Conservation (phyloP, 768 basidiomycete genomes). For the Amanita rimosa region DNA sequence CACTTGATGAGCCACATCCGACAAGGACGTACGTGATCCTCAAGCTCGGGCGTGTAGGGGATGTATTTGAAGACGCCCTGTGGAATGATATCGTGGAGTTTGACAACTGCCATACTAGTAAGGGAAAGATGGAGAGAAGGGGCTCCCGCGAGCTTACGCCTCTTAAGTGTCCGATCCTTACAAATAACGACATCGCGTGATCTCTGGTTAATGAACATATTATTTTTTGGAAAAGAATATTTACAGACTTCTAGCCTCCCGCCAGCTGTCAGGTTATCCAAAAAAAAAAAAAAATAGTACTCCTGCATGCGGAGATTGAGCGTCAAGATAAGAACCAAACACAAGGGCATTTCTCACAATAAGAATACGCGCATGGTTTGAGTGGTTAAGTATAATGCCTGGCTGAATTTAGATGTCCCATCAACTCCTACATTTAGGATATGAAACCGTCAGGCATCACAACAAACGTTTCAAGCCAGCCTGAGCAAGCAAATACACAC, state of each 20-base stretch:
- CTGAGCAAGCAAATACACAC: conserved; percentile 17
- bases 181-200: not conserved
- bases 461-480: not conserved
- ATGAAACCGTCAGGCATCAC: not conserved
- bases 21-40: conserved; percentile 35
- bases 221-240: no score
- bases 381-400: conserved; percentile 9
- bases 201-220: no score
- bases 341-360: not conserved
- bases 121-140: not conserved
- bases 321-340: not conserved
- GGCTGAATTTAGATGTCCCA: conserved; percentile 13
- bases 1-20: not conserved
- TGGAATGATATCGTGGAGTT: conserved; percentile 28
- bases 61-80: conserved; percentile 36
- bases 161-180: not conserved
- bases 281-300: no score
- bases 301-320: not conserved
- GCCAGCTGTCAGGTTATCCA: no score
- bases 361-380: not conserved
- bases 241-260: no score
- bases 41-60: conserved; percentile 52
- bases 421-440: conserved; percentile 18
- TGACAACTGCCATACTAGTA: conserved; percentile 18
- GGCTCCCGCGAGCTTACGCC: not conserved